A percentile compares a stretch with the other conserved stretches of the same genome.
Evolutionary conservation across 208 protist species (phyloP).

Genomic region (Naegleria fowleri): DNA sequence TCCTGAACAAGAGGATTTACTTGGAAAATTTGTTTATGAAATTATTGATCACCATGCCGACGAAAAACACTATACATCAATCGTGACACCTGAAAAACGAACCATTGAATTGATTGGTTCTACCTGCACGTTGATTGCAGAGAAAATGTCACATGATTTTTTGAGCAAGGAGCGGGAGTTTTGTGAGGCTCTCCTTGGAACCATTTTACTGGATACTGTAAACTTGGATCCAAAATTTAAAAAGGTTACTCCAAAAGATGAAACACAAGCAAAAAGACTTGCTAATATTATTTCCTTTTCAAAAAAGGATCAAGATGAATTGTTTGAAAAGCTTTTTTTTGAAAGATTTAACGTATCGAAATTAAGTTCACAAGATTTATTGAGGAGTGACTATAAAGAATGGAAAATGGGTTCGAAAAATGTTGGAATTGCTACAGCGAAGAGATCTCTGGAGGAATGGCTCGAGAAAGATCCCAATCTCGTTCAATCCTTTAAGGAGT

Average conservation of each 20-base stretch:
- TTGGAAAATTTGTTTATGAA: background rate
- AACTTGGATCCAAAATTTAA: background rate
- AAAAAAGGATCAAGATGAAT: background rate
- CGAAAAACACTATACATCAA: background rate
- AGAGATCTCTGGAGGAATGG: background rate
- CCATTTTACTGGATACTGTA: background rate
- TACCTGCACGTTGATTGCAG: background rate
- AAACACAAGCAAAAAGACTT: background rate
- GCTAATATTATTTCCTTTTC: background rate
- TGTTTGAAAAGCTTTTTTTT: background rate
- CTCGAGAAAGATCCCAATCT: background rate
- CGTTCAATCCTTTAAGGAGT: background rate
- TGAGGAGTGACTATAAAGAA: background rate
- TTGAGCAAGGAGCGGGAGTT: background rate
- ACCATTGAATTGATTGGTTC: background rate
- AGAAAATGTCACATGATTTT: background rate
- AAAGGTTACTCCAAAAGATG: conserved; percentile 6
- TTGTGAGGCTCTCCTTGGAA: background rate
- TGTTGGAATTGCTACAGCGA: background rate
- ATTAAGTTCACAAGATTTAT: background rate
- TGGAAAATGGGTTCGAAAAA: background rate
- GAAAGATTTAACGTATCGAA: background rate
- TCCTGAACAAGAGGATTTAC: background rate
- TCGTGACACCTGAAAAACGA: background rate
- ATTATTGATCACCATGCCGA: background rate